Conservation (phyloP, 805 yeast genomes). For the Metschnikowia lochheadii region DNA sequence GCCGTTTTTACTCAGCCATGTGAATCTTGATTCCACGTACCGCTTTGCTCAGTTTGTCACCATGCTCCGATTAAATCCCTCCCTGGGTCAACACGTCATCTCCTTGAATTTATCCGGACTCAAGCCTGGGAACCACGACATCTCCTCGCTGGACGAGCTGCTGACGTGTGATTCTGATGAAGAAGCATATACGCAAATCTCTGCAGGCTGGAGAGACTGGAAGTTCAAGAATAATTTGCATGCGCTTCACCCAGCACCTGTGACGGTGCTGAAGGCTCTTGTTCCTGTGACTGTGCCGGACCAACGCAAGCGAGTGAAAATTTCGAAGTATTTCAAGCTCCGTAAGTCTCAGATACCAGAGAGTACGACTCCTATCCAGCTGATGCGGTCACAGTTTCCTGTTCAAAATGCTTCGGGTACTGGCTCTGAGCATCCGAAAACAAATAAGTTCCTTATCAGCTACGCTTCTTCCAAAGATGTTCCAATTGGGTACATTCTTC, state of each 20-base stretch:
- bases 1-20: slow-evolving; percentile 49
- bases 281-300: slow-evolving; percentile 14
- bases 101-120: slow-evolving; percentile 54
- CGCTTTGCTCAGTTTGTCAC: slow-evolving; percentile 78
- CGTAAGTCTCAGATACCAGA: slow-evolving; percentile 8
- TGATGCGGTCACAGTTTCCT: not conserved
- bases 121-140: slow-evolving; percentile 30
- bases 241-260: slow-evolving; percentile 24
- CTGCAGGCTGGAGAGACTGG: slow-evolving; percentile 94
- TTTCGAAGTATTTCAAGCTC: slow-evolving; percentile 17
- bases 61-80: slow-evolving; percentile 51
- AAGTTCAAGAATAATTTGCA: slow-evolving; percentile 67
- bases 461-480: slow-evolving; percentile 69
- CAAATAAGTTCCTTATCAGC: slow-evolving; percentile 56
- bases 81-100: slow-evolving; percentile 54
- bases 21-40: slow-evolving; percentile 65
- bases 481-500: slow-evolving; percentile 74
- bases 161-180: slow-evolving; percentile 4
- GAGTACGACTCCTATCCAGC: not conserved
- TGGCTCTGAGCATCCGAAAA: slow-evolving; percentile 46
- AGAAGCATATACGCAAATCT: slow-evolving; percentile 19
- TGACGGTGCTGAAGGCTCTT: slow-evolving; percentile 13
- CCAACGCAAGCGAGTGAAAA: slow-evolving; percentile 14
- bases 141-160: slow-evolving; percentile 10
- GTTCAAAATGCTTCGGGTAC: not conserved